phyloP scores from a whole-genome alignment of 2,329 filamentous ascomycete species.

The Aspergillus pseudoterreus region DNA sequence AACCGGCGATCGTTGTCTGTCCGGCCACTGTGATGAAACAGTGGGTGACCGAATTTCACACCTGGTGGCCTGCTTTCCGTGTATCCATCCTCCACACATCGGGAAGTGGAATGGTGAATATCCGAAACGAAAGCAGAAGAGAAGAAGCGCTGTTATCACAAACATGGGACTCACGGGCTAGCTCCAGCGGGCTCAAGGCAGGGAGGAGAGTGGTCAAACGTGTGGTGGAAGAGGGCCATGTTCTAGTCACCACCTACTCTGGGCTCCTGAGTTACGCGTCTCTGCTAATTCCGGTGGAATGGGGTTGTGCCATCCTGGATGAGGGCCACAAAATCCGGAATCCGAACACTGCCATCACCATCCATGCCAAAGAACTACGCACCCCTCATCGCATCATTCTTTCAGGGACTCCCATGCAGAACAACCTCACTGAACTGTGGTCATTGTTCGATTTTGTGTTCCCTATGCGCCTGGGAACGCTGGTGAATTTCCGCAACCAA shows the following conservation, averaged over 20 bases:
- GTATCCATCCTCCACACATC: conserved; percentile 95
- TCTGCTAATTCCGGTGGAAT: conserved; percentile 75
- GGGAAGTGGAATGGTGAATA: conserved; percentile 91
- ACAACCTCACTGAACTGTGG: conserved; percentile 93
- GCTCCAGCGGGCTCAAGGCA: conserved; percentile 57
- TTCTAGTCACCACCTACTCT: conserved; percentile 92
- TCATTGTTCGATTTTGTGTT: conserved; percentile 97
- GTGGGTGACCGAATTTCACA: conserved; percentile 98
- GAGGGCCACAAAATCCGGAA: conserved; percentile 99
- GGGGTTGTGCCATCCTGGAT: conserved; percentile 91
- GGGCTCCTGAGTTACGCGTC: conserved; percentile 91
- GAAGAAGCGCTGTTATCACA: conserved; percentile 62
- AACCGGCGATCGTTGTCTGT: conserved; percentile 86
- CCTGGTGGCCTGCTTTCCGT: conserved; percentile 98
- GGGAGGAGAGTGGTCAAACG: conserved; percentile 78
- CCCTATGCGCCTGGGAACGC: conserved; percentile 87
- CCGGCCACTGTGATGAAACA: conserved; percentile 93
- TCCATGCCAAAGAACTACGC: conserved; percentile 88
- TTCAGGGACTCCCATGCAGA: conserved; percentile 96
- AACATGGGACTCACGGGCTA: conserved; percentile 43
- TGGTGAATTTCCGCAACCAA: conserved; percentile 84
- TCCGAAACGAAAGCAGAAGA: conserved; percentile 56
- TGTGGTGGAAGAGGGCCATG: conserved; percentile 80
- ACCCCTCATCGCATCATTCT: conserved; percentile 89
- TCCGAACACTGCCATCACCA: conserved; percentile 89